A percentile compares a stretch with the other conserved stretches of the same genome.
Evolutionary conservation across 305 asterid species (phyloP).

Genomic region (Fraxinus greggii): DNA sequence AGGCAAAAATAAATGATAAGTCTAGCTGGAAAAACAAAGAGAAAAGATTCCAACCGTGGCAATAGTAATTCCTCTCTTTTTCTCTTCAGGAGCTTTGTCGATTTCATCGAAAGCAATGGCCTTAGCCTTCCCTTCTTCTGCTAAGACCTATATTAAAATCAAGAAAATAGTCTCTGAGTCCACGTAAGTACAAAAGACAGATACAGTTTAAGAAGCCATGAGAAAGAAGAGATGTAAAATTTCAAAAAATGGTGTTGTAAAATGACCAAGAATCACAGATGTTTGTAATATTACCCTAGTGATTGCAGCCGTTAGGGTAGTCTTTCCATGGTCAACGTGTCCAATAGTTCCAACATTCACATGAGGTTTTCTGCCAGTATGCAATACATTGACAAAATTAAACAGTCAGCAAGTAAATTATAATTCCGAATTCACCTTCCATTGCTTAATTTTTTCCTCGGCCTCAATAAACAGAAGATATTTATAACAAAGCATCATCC

Average conservation of each 20-base stretch:
- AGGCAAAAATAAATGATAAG: background rate
- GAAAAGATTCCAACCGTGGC: conserved; percentile 59
- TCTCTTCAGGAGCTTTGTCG: conserved; percentile 98
- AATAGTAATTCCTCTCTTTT: conserved; percentile 94
- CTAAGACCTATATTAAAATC: conserved; percentile 53
- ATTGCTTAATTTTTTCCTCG: background rate
- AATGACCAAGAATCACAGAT: background rate
- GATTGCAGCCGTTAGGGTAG: conserved; percentile 94
- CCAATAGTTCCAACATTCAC: conserved; percentile 98
- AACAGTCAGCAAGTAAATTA: background rate
- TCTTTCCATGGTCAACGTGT: conserved; percentile 98
- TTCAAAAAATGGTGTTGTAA: background rate
- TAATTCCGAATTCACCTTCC: conserved; percentile 2
- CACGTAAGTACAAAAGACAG: background rate
- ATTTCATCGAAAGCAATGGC: conserved; percentile 94
- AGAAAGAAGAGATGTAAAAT: background rate
- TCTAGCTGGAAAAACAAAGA: background rate
- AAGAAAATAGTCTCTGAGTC: background rate
- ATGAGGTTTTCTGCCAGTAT: conserved; percentile 77
- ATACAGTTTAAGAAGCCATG: background rate
- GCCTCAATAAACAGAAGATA: conserved; percentile 7
- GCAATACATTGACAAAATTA: conserved; percentile 6
- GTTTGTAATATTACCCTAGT: conserved; percentile 58
- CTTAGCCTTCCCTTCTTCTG: conserved; percentile 91
- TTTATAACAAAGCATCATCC: background rate